These are phyloP conservation scores for Mycena vulgaris DNA, from an alignment of 768 basidiomycete genomes.

Conservation along the genomic window DNA sequence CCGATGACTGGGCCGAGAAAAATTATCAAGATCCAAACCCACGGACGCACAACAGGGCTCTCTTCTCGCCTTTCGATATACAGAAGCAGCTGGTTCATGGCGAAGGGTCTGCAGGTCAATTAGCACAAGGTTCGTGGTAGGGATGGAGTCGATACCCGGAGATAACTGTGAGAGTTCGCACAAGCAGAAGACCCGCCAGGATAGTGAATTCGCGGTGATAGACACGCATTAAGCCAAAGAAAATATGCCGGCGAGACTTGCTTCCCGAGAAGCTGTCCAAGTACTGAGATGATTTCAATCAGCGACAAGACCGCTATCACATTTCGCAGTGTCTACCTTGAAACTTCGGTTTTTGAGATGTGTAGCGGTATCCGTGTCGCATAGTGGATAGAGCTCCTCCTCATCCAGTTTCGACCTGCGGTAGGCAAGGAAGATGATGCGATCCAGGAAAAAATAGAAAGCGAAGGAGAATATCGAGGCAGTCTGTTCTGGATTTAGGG, in stretches of 20 bases:
- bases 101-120: conserved; percentile 54
- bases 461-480: conserved; percentile 61
- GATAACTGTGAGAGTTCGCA: too few species aligned
- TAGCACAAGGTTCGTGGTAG: conserved; percentile 32
- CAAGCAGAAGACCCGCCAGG: conserved; percentile 33
- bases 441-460: conserved; percentile 69
- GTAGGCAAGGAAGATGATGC: conserved; percentile 61
- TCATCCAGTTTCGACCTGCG: conserved; percentile 58
- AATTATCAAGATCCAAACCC: conserved; percentile 76
- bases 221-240: conserved; percentile 57
- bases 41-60: conserved; percentile 65
- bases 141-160: too few species aligned
- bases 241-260: not conserved
- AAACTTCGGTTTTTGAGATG: conserved; percentile 47
- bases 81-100: conserved; percentile 58
- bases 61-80: too few species aligned
- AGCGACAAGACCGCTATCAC: conserved; percentile 34
- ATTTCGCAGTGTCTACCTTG: conserved; percentile 44
- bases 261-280: not conserved
- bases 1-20: conserved; percentile 63
- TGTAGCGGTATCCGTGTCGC: conserved; percentile 65
- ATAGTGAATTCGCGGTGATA: conserved; percentile 46
- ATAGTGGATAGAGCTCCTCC: conserved; percentile 73
- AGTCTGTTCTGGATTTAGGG: conserved; percentile 62
- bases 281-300: not conserved